Percentiles rank a stretch among this genome's conserved stretches.
These are phyloP conservation scores for Botrytis cinerea DNA, from an alignment of 2,329 filamentous ascomycete genomes.

Conservation along the genomic window DNA sequence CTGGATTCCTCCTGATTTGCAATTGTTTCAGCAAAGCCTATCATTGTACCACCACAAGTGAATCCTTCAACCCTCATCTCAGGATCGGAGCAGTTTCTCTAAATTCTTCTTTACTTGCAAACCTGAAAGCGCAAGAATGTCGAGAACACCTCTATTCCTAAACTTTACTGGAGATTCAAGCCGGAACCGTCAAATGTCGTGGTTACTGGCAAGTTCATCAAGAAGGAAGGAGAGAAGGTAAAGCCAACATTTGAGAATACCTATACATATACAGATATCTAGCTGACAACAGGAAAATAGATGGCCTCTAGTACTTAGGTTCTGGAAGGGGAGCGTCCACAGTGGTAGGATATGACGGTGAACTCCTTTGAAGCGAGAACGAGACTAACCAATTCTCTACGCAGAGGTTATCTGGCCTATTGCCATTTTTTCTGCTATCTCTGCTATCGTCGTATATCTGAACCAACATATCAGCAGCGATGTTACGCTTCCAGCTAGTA, in stretches of 20 bases:
- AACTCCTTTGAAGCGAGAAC: too few relatives aligned
- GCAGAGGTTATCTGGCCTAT: slow-evolving; percentile 58
- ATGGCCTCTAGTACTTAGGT: slow-evolving; percentile 64
- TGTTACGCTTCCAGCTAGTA: slow-evolving; percentile 58
- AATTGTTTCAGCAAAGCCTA: background rate
- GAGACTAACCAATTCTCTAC: slow-evolving; percentile 7
- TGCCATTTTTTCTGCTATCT: slow-evolving; percentile 57
- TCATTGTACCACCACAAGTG: background rate
- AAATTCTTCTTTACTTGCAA: background rate
- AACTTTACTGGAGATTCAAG: slow-evolving; percentile 28
- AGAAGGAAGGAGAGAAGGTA: slow-evolving; percentile 40
- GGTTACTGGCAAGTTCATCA: slow-evolving; percentile 36
- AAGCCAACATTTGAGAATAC: background rate
- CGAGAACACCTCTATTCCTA: slow-evolving; percentile 30
- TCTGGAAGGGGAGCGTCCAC: slow-evolving; percentile 65
- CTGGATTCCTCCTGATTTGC: background rate
- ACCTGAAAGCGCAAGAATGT: slow-evolving; percentile 27
- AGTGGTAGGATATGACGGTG: slow-evolving; percentile 33
- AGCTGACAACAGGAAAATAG: slow-evolving; percentile 43
- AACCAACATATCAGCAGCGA: slow-evolving; percentile 53
- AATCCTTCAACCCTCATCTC: slow-evolving; percentile 3
- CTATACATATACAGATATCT: background rate
- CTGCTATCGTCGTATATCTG: slow-evolving; percentile 58
- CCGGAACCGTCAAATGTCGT: slow-evolving; percentile 29
- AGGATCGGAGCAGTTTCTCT: background rate